These are phyloP conservation scores for Alternaria tenuissima DNA, from an alignment of 2,329 filamentous ascomycete genomes.

Conservation along the genomic window DNA sequence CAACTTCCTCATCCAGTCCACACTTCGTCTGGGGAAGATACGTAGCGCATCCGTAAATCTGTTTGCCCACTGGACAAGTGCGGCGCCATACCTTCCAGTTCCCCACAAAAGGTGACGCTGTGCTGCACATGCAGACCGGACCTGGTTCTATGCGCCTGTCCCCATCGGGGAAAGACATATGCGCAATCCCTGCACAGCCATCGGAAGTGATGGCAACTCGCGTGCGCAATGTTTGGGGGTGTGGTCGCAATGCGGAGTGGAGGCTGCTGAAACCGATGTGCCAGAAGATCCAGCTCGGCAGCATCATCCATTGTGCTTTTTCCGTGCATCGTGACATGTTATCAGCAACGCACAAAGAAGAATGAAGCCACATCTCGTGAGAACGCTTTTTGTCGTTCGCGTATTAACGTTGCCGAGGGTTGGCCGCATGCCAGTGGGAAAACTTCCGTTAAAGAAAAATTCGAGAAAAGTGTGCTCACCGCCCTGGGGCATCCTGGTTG, in stretches of 20 bases:
- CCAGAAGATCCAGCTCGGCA: slow-evolving; percentile 22
- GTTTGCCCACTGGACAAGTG: slow-evolving; percentile 31
- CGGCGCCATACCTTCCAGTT: slow-evolving; percentile 34
- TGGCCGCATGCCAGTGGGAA: slow-evolving; percentile 22
- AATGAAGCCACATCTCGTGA: background rate
- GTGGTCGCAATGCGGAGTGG: slow-evolving; percentile 19
- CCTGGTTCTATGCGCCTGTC: slow-evolving; percentile 30
- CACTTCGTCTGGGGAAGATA: slow-evolving; percentile 37
- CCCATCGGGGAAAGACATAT: slow-evolving; percentile 30
- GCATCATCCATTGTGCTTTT: slow-evolving; percentile 4
- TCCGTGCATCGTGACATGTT: background rate
- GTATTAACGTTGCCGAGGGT: slow-evolving; percentile 24
- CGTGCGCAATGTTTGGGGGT: slow-evolving; percentile 40
- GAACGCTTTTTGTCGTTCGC: slow-evolving; percentile 10
- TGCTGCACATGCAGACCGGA: slow-evolving; percentile 31
- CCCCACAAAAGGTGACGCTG: slow-evolving; percentile 50
- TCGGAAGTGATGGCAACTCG: slow-evolving; percentile 38
- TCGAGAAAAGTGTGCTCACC: slow-evolving; percentile 41
- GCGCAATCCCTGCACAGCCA: slow-evolving; percentile 36
- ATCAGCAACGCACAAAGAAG: background rate
- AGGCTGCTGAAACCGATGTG: slow-evolving; percentile 38
- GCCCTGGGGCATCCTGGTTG: slow-evolving; percentile 35
- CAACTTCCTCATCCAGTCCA: slow-evolving; percentile 32
- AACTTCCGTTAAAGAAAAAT: slow-evolving; percentile 29
- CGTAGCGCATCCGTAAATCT: slow-evolving; percentile 41